Evolutionary conservation across 1,284 basidiomycete genomes (phyloP).

Genomic region (Austroboletus niveus): DNA sequence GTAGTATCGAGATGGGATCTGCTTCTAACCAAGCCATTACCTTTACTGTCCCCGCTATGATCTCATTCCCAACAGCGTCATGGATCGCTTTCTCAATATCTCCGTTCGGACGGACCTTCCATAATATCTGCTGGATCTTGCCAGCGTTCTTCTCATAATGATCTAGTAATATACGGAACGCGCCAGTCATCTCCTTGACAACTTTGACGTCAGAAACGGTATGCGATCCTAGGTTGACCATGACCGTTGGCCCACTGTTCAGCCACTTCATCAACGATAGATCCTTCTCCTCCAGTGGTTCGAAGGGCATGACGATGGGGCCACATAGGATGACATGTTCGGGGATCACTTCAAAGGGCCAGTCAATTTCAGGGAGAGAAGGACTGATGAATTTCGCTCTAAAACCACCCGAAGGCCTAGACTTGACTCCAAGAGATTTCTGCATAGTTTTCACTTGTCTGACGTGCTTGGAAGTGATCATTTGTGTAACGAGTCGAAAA

Average conservation of each 20-base stretch:
- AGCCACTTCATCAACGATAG: not conserved
- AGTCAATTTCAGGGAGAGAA: not conserved
- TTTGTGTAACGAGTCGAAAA: not conserved
- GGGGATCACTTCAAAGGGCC: not conserved
- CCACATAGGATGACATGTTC: not conserved
- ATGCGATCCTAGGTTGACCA: slow-evolving; percentile 3
- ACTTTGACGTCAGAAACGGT: not conserved
- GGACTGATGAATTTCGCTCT: not conserved
- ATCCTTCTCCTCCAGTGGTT: not conserved
- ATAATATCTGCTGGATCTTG: not conserved
- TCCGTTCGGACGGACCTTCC: not conserved
- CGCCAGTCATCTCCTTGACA: not conserved
- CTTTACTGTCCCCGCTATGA: not conserved
- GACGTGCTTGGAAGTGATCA: not conserved
- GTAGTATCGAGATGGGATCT: slow-evolving; percentile 11
- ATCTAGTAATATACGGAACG: not conserved
- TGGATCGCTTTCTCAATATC: not conserved
- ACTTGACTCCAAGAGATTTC: not conserved
- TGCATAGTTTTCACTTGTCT: not conserved
- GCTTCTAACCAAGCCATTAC: slow-evolving; percentile 8
- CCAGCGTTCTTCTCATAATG: not conserved
- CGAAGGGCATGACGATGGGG: slow-evolving; percentile 1
- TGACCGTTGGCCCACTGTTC: not conserved
- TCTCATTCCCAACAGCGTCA: not conserved
- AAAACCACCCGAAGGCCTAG: not conserved